A percentile compares a stretch with the other conserved stretches of the same genome.
Evolutionary conservation across 306 rosid species (phyloP).

Genomic region (Cercis canadensis): DNA sequence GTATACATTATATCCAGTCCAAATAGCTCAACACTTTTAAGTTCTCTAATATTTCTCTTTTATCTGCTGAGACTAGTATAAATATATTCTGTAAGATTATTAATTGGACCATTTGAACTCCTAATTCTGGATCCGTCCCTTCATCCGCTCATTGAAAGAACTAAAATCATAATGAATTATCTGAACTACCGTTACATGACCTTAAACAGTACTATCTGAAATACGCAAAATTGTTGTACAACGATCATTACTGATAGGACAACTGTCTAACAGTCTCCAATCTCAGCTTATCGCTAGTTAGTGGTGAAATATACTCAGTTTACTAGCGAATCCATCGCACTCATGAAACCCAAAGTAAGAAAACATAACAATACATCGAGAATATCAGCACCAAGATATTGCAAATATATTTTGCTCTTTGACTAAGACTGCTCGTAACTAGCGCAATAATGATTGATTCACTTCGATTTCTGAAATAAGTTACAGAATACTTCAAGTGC

Average conservation of each 20-base stretch:
- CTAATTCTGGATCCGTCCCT: slow-evolving; percentile 14
- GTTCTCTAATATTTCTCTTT: neutral
- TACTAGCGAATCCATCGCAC: neutral
- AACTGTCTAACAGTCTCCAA: neutral
- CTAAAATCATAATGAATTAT: slow-evolving; percentile 8
- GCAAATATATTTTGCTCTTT: slow-evolving; percentile 9
- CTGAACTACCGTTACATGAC: too few relatives aligned
- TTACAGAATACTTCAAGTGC: neutral
- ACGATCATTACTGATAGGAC: neutral
- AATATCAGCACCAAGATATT: neutral
- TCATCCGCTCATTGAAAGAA: neutral
- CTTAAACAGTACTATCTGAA: too few relatives aligned
- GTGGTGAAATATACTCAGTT: neutral
- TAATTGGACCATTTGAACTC: slow-evolving; percentile 12
- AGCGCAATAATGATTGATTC: neutral
- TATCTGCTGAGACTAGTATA: slow-evolving; percentile 13
- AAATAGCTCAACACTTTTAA: neutral
- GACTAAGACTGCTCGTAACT: slow-evolving; percentile 1
- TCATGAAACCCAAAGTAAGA: neutral
- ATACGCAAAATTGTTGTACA: too few relatives aligned
- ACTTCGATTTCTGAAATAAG: slow-evolving; percentile 7
- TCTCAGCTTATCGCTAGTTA: neutral
- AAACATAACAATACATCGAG: neutral
- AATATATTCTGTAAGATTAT: slow-evolving; percentile 8
- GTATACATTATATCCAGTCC: neutral